Conservation (phyloP, 2,329 filamentous ascomycete species). For the Cladosporium sp. region DNA sequence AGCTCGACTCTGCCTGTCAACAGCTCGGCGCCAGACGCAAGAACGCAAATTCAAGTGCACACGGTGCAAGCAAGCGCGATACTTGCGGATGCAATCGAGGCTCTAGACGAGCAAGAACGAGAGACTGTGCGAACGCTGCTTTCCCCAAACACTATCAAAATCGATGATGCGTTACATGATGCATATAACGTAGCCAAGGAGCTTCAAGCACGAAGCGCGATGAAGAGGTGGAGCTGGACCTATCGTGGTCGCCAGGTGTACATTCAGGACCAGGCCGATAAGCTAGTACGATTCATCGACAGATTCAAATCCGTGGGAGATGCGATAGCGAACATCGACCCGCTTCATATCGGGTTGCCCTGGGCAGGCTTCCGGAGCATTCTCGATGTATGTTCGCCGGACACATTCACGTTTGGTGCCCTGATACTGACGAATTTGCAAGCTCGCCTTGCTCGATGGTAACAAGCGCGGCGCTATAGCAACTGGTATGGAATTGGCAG, state of each 20-base stretch:
- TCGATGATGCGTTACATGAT: neutral
- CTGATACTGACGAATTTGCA: no score
- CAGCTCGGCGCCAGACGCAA: no score
- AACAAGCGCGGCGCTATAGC: no score
- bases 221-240: slow-evolving; percentile 9
- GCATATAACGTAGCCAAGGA: neutral
- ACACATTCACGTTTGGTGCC: no score
- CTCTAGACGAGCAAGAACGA: neutral
- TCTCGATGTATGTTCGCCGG: slow-evolving; percentile 29
- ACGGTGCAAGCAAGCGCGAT: neutral
- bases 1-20: no score
- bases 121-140: neutral
- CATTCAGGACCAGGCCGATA: neutral
- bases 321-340: neutral
- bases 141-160: neutral
- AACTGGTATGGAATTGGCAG: no score
- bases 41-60: no score
- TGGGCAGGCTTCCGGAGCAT: slow-evolving; percentile 23
- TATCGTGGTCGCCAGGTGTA: slow-evolving; percentile 3
- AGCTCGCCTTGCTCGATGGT: no score
- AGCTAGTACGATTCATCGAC: neutral
- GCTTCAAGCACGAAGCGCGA: neutral
- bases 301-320: slow-evolving; percentile 6
- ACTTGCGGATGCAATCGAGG: slow-evolving; percentile 7
- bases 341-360: slow-evolving; percentile 3